Conservation (phyloP, 345 rosid species). For the Syzygium jambos region DNA sequence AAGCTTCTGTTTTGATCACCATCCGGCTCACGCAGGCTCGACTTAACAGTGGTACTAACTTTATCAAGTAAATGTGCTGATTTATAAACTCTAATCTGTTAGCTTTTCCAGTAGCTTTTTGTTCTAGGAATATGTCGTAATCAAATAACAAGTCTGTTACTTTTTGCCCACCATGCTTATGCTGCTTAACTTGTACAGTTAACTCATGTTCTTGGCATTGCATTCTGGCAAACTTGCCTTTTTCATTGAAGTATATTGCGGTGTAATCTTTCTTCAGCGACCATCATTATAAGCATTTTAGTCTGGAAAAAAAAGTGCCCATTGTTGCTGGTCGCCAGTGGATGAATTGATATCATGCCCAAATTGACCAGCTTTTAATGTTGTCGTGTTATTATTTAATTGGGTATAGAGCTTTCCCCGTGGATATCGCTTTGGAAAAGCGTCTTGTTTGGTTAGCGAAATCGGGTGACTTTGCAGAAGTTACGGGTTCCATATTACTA, state of each 20-base stretch:
- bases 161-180: background rate
- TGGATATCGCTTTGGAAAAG: background rate
- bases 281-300: background rate
- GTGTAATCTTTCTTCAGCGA: background rate
- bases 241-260: background rate
- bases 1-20: conserved; percentile 48
- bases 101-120: background rate
- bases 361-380: background rate
- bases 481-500: background rate
- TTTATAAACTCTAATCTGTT: background rate
- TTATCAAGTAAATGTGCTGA: background rate
- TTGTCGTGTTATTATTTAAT: background rate
- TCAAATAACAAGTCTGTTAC: background rate
- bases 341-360: background rate
- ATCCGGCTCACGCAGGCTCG: rapidly evolving
- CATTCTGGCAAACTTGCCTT: background rate
- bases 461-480: background rate
- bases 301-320: background rate
- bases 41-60: background rate
- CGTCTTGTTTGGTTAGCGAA: background rate
- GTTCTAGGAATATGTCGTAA: background rate
- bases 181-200: background rate
- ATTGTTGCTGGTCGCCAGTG: background rate
- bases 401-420: background rate
- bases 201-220: background rate